Base-by-base conservation (phyloP, 176 grass and related monocot genomes). In the Cocos nucifera region DNA sequence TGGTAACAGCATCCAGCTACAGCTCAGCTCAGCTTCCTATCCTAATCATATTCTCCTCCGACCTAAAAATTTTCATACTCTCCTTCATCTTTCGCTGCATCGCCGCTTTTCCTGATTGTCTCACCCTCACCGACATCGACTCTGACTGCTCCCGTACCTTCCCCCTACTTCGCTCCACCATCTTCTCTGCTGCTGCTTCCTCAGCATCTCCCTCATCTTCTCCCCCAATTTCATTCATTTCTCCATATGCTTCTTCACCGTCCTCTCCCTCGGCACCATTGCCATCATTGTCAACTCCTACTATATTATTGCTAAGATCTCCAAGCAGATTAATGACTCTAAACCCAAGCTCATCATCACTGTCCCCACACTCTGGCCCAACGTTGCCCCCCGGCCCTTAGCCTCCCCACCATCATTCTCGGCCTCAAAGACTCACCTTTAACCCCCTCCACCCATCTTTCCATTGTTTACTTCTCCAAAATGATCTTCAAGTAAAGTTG, bases 141-240 rank as follows among this genome's bases (percentile, higher is more conserved):
- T n/a, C n/a, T n/a, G n/a, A n/a, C n/a, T n/a, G n/a, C n/a, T n/a
- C 73, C 6, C 76, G 91, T 69, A 75, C 81, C 69, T 97, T 97
- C 50, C 44, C 72, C 5, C 59, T 28, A 2, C 50, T 97, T 19
- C 78, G 64, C 54, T 88, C 83, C 2, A 68, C 69, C 3, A 59
- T 91, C 10, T 67, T 44, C 44, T n/a, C 66, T 12, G 51, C 83
- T 0, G 84, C 78, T 25, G 75, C 49, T 78, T 75, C 58, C 69
- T 69, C 27, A 80, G 75, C 62, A 56, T 97, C 15, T 28, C 65
- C 14, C 81, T 97, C 44, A 29, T 97, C 44, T 66, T n/a, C n/a
- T n/a, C n/a, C n/a, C n/a, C n/a, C n/a, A n/a, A n/a, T n/a, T n/a
- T n/a, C n/a, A n/a, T n/a, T n/a, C 83, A 84, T 53, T 88, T 85